Percentiles rank a stretch among this genome's conserved stretches.
These are phyloP conservation scores for Bigelowiella natans DNA, from an alignment of 78 protist genomes.

Conservation along the genomic window DNA sequence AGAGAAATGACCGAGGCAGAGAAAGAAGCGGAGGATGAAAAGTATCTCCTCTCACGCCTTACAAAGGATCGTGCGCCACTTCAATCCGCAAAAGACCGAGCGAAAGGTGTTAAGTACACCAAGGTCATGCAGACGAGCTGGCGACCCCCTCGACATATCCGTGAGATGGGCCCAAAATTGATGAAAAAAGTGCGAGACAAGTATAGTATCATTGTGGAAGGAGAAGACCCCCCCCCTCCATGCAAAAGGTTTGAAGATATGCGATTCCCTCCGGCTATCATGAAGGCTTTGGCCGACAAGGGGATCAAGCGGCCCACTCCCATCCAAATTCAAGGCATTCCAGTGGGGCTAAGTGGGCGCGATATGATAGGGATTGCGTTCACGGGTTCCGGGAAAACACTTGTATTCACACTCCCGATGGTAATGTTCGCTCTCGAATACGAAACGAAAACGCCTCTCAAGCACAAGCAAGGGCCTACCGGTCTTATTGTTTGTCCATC, in stretches of 20 bases:
- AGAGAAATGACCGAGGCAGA: background rate
- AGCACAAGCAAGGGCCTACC: conserved; percentile 80
- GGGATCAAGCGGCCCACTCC: conserved; percentile 86
- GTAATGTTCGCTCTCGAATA: conserved; percentile 21
- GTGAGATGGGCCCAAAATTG: conserved; percentile 9
- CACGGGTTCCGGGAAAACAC: conserved; percentile 94
- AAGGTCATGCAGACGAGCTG: conserved; percentile 35
- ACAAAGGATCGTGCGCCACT: background rate
- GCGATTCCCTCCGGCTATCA: conserved; percentile 71
- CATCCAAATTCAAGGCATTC: conserved; percentile 80
- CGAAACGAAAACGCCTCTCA: conserved; percentile 26
- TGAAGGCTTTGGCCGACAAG: conserved; percentile 27
- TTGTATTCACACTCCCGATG: conserved; percentile 83
- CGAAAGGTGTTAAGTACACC: conserved; percentile 35
- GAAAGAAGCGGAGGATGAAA: background rate
- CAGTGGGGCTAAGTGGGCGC: conserved; percentile 60
- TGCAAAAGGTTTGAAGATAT: conserved; percentile 60
- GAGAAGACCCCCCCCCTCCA: conserved; percentile 77
- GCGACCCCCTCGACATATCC: conserved; percentile 37
- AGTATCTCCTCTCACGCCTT: background rate
- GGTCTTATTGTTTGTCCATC: conserved; percentile 79
- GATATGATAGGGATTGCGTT: conserved; percentile 95
- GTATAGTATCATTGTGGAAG: conserved; percentile 60
- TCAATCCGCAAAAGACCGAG: conserved; percentile 1
- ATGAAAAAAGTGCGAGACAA: conserved; percentile 41